Base-by-base conservation (phyloP, 192 early-diverging fungal species). In the Backusella australiensis region DNA sequence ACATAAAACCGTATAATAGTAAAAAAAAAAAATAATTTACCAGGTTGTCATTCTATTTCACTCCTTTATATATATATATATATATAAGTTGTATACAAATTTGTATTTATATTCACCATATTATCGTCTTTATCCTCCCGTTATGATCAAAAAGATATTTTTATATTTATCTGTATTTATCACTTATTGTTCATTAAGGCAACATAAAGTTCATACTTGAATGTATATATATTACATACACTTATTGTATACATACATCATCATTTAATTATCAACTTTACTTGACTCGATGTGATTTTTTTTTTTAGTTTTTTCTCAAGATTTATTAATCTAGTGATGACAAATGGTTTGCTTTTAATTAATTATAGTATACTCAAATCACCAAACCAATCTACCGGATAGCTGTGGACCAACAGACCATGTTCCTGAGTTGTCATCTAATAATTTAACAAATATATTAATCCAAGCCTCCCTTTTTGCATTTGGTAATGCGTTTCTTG, bases 331-430 rank as follows among this genome's bases (percentile, higher is more conserved):
- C 56, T 63, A 56, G 8, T 56, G n/a, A 56, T 56, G 53, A 56
- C n/a, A 8, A 56, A 3, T 7, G 38, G 8, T 39, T 39, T 39
- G 8, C 38, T 8, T 39, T 56, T 56, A 21, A 56, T 56, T 56
- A 23, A 26, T 21, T 56, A 32, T 32, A 2, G 2, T 17, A 1
- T 63, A 29, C 42, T 17, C 42, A 63, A 29, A 63, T 63, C 56
- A 72, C 69, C 71, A 72, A 34, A 67, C 36, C 19, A 72, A 39
- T 38, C 63, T 34, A 34, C 77, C 49, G 56, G 71, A 72, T 67
- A 73, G 65, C 19, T 72, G 56, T 23, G 77, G 77, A 34, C 77
- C 77, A 53, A 65, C 72, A 15, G 71, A 39, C 77, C 77, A 78
- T 49, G 44, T 72, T 34, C 63, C 71, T 19, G 71, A 63, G 34